Conservation (phyloP, 495 filamentous ascomycete genomes). For the Lepidopterella palustris region DNA sequence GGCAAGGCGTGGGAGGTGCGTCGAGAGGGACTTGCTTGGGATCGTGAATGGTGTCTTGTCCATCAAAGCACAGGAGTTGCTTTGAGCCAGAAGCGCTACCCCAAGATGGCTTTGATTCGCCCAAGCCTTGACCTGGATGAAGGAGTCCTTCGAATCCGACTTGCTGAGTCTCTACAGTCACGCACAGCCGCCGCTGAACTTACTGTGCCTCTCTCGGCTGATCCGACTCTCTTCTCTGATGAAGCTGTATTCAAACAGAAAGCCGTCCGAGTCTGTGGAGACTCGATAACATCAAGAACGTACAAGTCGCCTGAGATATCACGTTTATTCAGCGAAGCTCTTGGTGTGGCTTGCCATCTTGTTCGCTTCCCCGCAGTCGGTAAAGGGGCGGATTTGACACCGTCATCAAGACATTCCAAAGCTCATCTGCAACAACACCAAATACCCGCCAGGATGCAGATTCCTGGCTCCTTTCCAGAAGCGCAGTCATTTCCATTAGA, state of each 20-base stretch:
- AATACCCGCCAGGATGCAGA: slow-evolving; percentile 16
- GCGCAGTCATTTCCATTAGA: slow-evolving; percentile 43
- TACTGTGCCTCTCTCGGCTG: slow-evolving; percentile 56
- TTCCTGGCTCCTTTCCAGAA: slow-evolving; percentile 53
- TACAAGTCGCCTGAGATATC: slow-evolving; percentile 60
- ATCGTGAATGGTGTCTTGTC: slow-evolving; percentile 88
- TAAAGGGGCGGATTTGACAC: slow-evolving; percentile 35
- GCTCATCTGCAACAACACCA: slow-evolving; percentile 52
- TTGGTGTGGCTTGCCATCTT: slow-evolving; percentile 71
- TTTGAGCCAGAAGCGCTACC: slow-evolving; percentile 76
- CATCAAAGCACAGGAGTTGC: slow-evolving; percentile 73
- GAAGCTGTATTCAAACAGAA: slow-evolving; percentile 28
- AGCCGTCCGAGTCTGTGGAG: slow-evolving; percentile 70
- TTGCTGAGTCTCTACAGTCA: slow-evolving; percentile 24
- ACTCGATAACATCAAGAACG: slow-evolving; percentile 58
- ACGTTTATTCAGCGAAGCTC: slow-evolving; percentile 62
- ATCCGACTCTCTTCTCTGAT: slow-evolving; percentile 45
- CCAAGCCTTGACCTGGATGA: slow-evolving; percentile 60
- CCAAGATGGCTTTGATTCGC: slow-evolving; percentile 72
- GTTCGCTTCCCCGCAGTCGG: slow-evolving; percentile 68
- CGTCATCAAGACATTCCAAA: slow-evolving; percentile 57
- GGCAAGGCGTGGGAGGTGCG: slow-evolving; percentile 64
- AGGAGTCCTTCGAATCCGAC: slow-evolving; percentile 47
- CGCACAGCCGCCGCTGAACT: slow-evolving; percentile 40
- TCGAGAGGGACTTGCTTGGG: slow-evolving; percentile 78